Evolutionary conservation across 2,329 filamentous ascomycete genomes (phyloP).

Genomic region (Talaromyces sp.): DNA sequence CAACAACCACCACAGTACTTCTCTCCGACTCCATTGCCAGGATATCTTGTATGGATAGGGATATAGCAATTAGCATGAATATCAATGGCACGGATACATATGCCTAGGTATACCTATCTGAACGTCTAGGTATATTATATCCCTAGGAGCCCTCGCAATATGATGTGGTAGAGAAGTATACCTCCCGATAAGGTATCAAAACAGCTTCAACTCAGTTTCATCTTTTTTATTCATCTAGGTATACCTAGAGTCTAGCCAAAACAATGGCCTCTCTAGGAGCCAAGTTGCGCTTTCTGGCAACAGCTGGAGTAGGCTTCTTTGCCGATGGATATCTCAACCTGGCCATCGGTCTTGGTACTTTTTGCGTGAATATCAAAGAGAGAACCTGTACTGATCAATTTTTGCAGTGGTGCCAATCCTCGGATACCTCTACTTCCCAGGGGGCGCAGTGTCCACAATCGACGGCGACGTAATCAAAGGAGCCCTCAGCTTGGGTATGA

Average conservation of each 20-base stretch:
- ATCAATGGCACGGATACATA: background rate
- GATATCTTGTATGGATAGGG: background rate
- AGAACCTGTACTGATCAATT: background rate
- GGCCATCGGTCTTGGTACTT: constrained; percentile 29
- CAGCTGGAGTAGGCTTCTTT: constrained; percentile 29
- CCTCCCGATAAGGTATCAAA: background rate
- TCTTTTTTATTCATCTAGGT: too few species aligned
- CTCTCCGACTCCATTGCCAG: background rate
- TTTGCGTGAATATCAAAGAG: background rate
- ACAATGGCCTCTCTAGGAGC: constrained; percentile 2
- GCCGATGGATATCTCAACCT: constrained; percentile 32
- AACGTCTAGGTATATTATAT: background rate
- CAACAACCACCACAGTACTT: background rate
- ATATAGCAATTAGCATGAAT: background rate
- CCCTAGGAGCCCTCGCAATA: background rate
- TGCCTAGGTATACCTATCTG: background rate
- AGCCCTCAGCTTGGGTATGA: background rate
- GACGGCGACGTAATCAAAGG: background rate
- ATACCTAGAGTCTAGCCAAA: background rate
- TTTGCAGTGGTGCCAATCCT: background rate
- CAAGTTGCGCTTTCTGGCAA: constrained; percentile 27
- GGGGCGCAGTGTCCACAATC: background rate
- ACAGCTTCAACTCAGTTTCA: background rate
- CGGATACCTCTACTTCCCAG: background rate
- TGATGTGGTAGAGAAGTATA: background rate